Evolutionary conservation across 345 rosid species (phyloP).

Genomic region (Bruguiera parviflora): DNA sequence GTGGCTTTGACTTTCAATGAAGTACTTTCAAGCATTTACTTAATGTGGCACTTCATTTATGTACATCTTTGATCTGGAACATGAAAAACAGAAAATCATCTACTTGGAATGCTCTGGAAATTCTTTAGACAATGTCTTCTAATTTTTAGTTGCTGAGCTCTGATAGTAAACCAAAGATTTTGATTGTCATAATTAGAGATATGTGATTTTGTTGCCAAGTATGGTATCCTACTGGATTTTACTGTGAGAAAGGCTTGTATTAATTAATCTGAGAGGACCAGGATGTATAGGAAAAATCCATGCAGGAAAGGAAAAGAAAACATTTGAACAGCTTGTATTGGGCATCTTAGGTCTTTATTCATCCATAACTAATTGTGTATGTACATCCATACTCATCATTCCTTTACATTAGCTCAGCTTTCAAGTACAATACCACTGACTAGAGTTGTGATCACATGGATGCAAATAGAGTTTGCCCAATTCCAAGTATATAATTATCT

Average conservation of each 20-base stretch:
- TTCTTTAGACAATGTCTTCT: background rate
- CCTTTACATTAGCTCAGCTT: background rate
- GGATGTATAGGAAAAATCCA: too few relatives aligned
- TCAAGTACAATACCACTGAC: background rate
- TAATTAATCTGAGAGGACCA: too few relatives aligned
- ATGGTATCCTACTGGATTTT: background rate
- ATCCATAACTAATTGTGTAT: too few relatives aligned
- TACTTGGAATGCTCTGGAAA: background rate
- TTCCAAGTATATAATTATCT: slow-evolving; percentile 6
- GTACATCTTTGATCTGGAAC: background rate
- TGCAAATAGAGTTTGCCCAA: slow-evolving; percentile 1
- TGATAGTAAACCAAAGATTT: background rate
- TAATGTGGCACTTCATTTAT: background rate
- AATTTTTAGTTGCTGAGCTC: background rate
- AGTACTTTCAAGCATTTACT: background rate
- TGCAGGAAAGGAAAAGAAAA: too few relatives aligned
- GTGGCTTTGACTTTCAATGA: background rate
- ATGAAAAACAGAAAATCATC: background rate
- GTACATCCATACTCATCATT: background rate
- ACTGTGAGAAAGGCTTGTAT: background rate
- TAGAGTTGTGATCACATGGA: too few relatives aligned
- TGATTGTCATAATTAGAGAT: background rate
- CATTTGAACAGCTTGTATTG: too few relatives aligned
- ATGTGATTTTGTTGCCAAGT: background rate
- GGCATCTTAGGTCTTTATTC: too few relatives aligned